Evolutionary conservation across 2,329 filamentous ascomycete species (phyloP).

Genomic region (Colletotrichum echinochloae): DNA sequence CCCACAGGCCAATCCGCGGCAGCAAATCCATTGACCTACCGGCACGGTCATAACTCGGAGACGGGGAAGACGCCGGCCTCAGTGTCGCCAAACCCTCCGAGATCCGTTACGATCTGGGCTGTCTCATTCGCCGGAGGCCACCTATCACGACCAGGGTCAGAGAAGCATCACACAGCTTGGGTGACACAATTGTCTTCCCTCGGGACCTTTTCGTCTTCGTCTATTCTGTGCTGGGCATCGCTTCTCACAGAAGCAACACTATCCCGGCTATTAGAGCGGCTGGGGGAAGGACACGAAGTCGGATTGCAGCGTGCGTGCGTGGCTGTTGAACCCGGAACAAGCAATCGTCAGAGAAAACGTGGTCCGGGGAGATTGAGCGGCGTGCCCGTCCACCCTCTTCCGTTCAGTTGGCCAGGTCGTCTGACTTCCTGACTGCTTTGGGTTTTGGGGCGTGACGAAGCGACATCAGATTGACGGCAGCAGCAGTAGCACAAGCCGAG

Average conservation of each 20-base stretch:
- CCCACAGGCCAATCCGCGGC: constrained; percentile 12
- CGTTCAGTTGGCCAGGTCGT: neutral
- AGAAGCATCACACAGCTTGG: constrained; percentile 14
- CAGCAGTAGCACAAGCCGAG: neutral
- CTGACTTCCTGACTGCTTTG: neutral
- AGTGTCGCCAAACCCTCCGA: neutral
- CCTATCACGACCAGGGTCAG: constrained; percentile 1
- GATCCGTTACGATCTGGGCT: constrained; percentile 5
- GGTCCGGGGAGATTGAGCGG: neutral
- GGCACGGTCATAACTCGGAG: neutral
- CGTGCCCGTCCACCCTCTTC: neutral
- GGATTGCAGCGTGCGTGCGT: constrained; percentile 1
- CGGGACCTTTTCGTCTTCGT: constrained; percentile 10
- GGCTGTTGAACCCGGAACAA: constrained; percentile 3
- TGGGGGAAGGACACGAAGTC: neutral
- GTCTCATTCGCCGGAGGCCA: neutral
- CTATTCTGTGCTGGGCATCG: neutral
- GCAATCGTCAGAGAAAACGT: neutral
- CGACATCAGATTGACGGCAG: neutral
- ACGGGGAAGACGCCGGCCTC: neutral
- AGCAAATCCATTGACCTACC: constrained; percentile 2
- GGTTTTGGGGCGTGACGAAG: neutral
- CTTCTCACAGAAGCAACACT: constrained; percentile 2
- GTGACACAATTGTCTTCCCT: constrained; percentile 24
- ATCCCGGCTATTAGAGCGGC: neutral